These are phyloP conservation scores for Chaetomiaceae sp. DNA, from an alignment of 2,329 filamentous ascomycete species.

Conservation along the genomic window DNA sequence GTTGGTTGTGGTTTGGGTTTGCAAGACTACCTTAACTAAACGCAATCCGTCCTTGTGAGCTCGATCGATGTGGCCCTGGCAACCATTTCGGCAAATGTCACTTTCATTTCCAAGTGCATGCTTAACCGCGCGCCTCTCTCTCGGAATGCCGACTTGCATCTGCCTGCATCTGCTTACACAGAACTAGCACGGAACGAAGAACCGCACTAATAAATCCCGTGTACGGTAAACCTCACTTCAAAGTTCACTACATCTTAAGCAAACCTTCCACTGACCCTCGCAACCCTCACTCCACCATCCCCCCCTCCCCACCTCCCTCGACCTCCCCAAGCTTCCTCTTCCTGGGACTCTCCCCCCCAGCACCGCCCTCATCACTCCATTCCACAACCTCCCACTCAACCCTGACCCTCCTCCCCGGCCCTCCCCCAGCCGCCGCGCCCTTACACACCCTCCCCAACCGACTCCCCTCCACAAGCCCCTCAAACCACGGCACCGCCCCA, in stretches of 20 bases:
- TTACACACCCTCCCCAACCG: conserved; percentile 56
- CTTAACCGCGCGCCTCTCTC: conserved; percentile 7
- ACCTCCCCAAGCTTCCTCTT: conserved; percentile 49
- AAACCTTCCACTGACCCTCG: not conserved
- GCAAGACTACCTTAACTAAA: no score
- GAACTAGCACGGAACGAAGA: no score
- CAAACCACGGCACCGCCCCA: conserved; percentile 80
- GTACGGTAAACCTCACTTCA: no score
- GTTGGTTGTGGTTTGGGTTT: no score
- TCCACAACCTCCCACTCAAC: conserved; percentile 85
- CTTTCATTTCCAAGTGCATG: not conserved
- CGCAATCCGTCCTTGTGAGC: no score
- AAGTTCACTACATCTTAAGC: no score
- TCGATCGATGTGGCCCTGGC: not conserved
- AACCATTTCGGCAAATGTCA: not conserved
- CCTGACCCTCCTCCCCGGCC: conserved; percentile 56
- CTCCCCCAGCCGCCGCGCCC: conserved; percentile 38
- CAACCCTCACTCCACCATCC: conserved; percentile 19
- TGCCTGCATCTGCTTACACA: no score
- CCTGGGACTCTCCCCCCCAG: conserved; percentile 30
- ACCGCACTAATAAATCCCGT: no score
- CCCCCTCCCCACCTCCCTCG: conserved; percentile 27
- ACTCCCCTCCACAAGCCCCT: conserved; percentile 73
- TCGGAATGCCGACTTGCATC: no score
- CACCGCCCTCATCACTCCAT: conserved; percentile 48